phyloP scores from a whole-genome alignment of 176 grass and related monocot genomes.

The Thinopyrum elongatum region DNA sequence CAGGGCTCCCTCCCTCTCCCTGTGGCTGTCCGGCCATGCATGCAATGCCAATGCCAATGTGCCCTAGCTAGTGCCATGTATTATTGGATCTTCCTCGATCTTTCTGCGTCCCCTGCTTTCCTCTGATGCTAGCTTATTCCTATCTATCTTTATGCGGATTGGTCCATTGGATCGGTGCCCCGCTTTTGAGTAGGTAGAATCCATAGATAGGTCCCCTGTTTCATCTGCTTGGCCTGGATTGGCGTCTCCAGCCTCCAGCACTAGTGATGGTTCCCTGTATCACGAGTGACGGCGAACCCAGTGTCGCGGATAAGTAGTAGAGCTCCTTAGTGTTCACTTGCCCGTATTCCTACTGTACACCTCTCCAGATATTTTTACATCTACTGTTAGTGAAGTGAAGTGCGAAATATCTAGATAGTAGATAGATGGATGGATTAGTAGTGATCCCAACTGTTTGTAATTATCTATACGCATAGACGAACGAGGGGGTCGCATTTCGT shows the following conservation, averaged over 20 bases:
- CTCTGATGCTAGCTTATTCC: constrained; percentile 19
- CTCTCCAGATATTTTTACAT: constrained; percentile 30
- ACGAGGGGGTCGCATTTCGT: constrained; percentile 6
- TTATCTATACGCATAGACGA: constrained; percentile 18
- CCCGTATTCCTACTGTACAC: constrained; percentile 32
- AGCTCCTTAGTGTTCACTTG: constrained; percentile 23
- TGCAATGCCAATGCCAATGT: not conserved
- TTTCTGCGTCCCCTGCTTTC: not conserved
- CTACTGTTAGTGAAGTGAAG: constrained; percentile 21
- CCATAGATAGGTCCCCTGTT: constrained; percentile 37
- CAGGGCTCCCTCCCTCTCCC: not conserved
- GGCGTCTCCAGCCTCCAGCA: not conserved
- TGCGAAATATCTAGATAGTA: constrained; percentile 12
- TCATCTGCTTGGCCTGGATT: not conserved
- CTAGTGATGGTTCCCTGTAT: constrained; percentile 25
- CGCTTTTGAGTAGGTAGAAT: constrained; percentile 33
- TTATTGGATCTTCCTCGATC: not conserved
- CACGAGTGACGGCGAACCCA: constrained; percentile 29
- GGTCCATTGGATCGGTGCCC: not conserved
- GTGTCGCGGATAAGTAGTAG: not conserved
- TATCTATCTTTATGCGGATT: constrained; percentile 2
- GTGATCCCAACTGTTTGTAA: constrained; percentile 46
- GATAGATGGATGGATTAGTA: not conserved
- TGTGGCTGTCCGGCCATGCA: not conserved
- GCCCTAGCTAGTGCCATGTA: constrained; percentile 12